A percentile compares a stretch with the other conserved stretches of the same genome.
These are phyloP conservation scores for Fraxinus baroniana DNA, from an alignment of 305 asterid genomes.

Conservation along the genomic window DNA sequence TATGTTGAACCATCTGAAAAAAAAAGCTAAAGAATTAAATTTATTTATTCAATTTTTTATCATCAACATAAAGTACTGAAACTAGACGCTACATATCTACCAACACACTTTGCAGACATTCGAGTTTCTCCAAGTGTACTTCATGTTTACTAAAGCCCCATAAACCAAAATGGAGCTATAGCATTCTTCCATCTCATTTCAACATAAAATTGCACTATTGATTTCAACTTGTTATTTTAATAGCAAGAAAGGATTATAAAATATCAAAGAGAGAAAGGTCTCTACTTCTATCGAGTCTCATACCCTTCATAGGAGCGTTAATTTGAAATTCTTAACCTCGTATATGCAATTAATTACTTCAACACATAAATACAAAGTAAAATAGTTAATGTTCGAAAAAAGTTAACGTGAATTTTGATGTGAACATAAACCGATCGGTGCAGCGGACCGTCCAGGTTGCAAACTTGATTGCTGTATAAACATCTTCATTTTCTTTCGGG, in stretches of 20 bases:
- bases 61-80: neutral
- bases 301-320: neutral
- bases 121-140: too few relatives aligned
- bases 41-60: too few relatives aligned
- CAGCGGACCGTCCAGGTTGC: constrained; percentile 44
- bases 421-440: constrained; percentile 35
- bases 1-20: too few relatives aligned
- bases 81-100: too few relatives aligned
- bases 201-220: neutral
- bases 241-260: neutral
- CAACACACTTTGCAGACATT: too few relatives aligned
- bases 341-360: neutral
- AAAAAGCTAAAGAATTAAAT: too few relatives aligned
- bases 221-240: neutral
- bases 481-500: constrained; percentile 25
- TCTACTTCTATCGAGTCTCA: neutral
- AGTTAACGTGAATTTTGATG: neutral
- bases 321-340: neutral
- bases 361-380: neutral
- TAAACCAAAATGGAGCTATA: neutral
- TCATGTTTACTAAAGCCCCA: neutral
- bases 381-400: neutral
- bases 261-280: neutral
- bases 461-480: constrained; percentile 27
- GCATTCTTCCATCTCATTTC: neutral